These are phyloP conservation scores for Nicotiana tabacum DNA, from an alignment of 257 asterid genomes.

Conservation along the genomic window DNA sequence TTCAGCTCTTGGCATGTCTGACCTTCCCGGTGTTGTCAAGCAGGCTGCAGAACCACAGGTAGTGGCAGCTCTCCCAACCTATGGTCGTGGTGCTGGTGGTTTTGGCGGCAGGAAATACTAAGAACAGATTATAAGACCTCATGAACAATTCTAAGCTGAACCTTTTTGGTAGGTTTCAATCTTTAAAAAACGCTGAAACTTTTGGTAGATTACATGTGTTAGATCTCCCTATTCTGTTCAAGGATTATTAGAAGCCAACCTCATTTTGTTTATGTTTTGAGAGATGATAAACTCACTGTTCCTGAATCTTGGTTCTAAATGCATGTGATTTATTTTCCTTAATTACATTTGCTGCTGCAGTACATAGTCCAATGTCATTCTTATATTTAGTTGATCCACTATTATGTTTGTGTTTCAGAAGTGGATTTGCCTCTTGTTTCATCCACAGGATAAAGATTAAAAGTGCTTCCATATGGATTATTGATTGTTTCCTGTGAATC, in stretches of 20 bases:
- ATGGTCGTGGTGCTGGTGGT: conserved; percentile 35
- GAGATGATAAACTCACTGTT: not conserved
- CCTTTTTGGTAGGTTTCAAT: too few species aligned
- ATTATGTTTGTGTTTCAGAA: not conserved
- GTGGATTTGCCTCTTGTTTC: not conserved
- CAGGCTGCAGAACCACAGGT: conserved; percentile 27
- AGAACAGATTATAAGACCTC: not conserved
- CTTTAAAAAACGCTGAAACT: not conserved
- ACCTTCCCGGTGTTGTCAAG: conserved; percentile 42
- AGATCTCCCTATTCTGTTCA: not conserved
- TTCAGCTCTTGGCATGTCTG: conserved; percentile 40
- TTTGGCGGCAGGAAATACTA: conserved; percentile 27
- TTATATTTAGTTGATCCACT: not conserved
- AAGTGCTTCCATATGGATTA: too few species aligned
- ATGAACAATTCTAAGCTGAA: not conserved
- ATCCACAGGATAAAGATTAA: not conserved
- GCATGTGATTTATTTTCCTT: not conserved
- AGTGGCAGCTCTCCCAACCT: conserved; percentile 18
- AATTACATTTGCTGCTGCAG: not conserved
- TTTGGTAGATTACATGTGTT: conserved; percentile 4
- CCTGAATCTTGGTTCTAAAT: conserved; percentile 1
- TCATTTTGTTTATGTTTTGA: not conserved
- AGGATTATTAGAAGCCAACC: not conserved
- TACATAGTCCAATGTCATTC: not conserved
- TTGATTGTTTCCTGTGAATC: not conserved